Base-by-base conservation (phyloP, 768 basidiomycete species). In the Calvatia gigantea region DNA sequence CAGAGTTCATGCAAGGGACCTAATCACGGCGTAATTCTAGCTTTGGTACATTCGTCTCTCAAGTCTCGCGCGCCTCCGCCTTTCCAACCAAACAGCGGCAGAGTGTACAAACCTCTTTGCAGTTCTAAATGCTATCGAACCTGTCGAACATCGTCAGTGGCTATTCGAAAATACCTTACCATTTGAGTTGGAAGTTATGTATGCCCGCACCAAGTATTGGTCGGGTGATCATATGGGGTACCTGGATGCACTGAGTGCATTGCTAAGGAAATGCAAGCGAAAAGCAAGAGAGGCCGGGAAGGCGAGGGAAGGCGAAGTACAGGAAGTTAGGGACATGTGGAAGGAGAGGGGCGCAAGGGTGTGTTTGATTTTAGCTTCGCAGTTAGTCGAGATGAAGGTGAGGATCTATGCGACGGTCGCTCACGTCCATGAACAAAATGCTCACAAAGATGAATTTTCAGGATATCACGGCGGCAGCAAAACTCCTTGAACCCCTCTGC, bases 31-130 rank as follows among this genome's bases (percentile, higher is more conserved):
- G 11, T 23, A 3, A 33, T 39, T 11, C 31, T 27, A 92, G 89
- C 81, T 92, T 27, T 94, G 91, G 91, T 88, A 87, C 64, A 82
- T 93, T 44, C 89, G 91, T 6, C 78, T 94, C 5, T 83, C 88
- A 25, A 83, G 83, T 53, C 81, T 94, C 27, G 83, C 91, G 42
- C 86, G 91, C 15, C 79, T 94, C 42, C 84, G 91, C 43, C 80
- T 94, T 44, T 91, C 87, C 74, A 92, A 92, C 66, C 91, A 94
- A 66, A 86, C 86, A n/a, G 81, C 88, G 1, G 88, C 89, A 21
- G 91, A 94, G 70, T 87, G 87, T 66, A 85, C 81, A 8, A 91
- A 91, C 69, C 78, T 94, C 21, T 93, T 89, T 67, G 71, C 80
- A 15, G 85, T 86, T 23, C 80, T 93, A 43, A 78, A 82, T 58